Evolutionary conservation across 129 eudicot species (phyloP).

Genomic region (Silybum marianum): DNA sequence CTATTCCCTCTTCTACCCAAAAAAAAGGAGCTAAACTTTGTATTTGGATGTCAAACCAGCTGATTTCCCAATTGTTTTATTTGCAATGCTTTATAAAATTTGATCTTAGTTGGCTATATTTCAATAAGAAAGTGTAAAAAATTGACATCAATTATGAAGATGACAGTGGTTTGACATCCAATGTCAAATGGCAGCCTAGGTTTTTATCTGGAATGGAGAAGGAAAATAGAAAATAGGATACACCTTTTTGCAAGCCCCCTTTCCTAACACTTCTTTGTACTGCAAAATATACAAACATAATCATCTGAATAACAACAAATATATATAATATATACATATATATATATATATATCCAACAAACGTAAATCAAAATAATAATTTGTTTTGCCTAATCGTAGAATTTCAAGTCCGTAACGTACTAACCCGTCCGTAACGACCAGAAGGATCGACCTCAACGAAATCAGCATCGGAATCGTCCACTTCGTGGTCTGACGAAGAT

Average conservation of each 20-base stretch:
- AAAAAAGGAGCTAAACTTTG: neutral
- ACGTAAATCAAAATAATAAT: neutral
- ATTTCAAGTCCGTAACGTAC: neutral
- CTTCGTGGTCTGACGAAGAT: constrained; percentile 15
- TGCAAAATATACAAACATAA: constrained; percentile 40
- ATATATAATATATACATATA: too few species aligned
- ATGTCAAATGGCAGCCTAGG: neutral
- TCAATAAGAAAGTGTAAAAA: neutral
- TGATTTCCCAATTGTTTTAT: neutral
- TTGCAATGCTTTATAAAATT: constrained; percentile 7
- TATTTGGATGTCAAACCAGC: constrained; percentile 5
- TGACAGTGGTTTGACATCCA: constrained; percentile 3
- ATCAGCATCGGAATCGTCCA: constrained; percentile 37
- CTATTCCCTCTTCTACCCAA: neutral
- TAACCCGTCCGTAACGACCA: constrained; percentile 66
- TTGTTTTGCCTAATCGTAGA: neutral
- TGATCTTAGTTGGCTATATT: neutral
- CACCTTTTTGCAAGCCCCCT: constrained; percentile 66
- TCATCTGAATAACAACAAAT: constrained; percentile 21
- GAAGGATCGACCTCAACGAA: constrained; percentile 69
- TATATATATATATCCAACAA: neutral
- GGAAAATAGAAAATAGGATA: constrained; percentile 23
- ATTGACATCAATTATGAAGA: neutral
- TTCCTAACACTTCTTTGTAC: constrained; percentile 64
- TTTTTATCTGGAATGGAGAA: neutral